A percentile compares a stretch with the other conserved stretches of the same genome.
Evolutionary conservation across 257 asterid genomes (phyloP).

Genomic region (Anisodus tanguticus): DNA sequence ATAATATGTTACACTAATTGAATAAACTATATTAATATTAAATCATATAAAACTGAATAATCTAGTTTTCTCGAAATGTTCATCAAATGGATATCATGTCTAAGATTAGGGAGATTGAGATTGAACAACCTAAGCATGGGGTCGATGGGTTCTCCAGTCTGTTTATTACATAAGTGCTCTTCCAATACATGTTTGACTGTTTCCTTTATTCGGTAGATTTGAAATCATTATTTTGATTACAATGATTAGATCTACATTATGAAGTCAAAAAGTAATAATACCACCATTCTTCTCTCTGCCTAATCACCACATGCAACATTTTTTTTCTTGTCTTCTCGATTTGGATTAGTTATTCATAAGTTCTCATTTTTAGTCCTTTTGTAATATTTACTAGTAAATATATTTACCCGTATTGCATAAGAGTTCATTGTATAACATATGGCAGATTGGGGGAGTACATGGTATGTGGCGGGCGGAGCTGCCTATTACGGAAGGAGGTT

Average conservation of each 20-base stretch:
- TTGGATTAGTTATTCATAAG: neutral
- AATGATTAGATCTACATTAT: neutral
- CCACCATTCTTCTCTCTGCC: neutral
- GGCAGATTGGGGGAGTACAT: too few relatives aligned
- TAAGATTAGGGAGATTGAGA: neutral
- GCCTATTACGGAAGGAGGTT: too few relatives aligned
- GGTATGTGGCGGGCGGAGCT: too few relatives aligned
- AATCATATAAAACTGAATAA: neutral
- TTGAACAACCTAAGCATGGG: slow-evolving; percentile 31
- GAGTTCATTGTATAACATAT: too few relatives aligned
- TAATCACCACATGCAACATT: slow-evolving; percentile 28
- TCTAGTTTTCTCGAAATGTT: neutral
- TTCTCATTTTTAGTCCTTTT: neutral
- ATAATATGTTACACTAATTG: neutral
- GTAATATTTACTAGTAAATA: too few relatives aligned
- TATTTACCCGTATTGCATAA: too few relatives aligned
- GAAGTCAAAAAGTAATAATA: neutral
- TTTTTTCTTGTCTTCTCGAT: slow-evolving; percentile 13
- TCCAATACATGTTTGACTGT: slow-evolving; percentile 20
- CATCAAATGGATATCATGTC: neutral
- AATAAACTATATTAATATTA: neutral
- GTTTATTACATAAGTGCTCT: neutral
- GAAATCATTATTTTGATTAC: slow-evolving; percentile 15
- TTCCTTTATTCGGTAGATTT: slow-evolving; percentile 10
- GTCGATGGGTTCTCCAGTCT: neutral